Percentiles rank a stretch among this genome's conserved stretches.
phyloP scores from a whole-genome alignment of 345 rosid species.

The Eucalyptus microcorys region DNA sequence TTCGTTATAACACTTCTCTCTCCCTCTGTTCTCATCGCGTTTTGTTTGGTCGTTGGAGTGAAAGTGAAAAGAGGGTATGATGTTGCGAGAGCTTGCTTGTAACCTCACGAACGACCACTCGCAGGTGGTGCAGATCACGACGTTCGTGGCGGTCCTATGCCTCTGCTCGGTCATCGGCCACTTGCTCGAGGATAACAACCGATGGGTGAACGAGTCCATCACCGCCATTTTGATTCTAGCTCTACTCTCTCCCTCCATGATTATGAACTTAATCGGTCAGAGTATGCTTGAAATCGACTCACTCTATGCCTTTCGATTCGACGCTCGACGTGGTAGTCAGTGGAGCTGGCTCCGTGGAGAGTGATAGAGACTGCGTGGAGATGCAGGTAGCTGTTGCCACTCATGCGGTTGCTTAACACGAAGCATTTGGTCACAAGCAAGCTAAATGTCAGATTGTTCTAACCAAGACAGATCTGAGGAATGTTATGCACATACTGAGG shows the following conservation, averaged over 20 bases:
- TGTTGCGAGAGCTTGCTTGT: background rate
- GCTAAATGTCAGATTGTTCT: conserved; percentile 85
- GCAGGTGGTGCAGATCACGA: conserved; percentile 47
- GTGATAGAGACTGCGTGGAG: background rate
- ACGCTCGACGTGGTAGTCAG: background rate
- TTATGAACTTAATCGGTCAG: background rate
- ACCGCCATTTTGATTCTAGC: conserved; percentile 66
- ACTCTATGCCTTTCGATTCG: background rate
- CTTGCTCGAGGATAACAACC: conserved; percentile 57
- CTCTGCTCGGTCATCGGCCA: conserved; percentile 68
- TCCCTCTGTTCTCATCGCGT: background rate
- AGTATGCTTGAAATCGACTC: background rate
- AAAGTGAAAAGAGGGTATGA: background rate
- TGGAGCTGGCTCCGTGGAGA: background rate
- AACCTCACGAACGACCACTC: conserved; percentile 15
- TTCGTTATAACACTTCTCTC: background rate
- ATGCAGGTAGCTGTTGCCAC: background rate
- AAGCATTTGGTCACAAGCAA: background rate
- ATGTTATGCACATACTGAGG: background rate
- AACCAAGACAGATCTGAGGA: conserved; percentile 67
- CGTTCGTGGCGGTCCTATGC: conserved; percentile 68
- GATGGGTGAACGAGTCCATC: conserved; percentile 84
- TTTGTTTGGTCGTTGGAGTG: background rate
- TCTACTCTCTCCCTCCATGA: background rate
- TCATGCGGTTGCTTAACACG: background rate